These are phyloP conservation scores for Sarocladiaceae sp. DNA, from an alignment of 2,329 filamentous ascomycete species.

Conservation along the genomic window DNA sequence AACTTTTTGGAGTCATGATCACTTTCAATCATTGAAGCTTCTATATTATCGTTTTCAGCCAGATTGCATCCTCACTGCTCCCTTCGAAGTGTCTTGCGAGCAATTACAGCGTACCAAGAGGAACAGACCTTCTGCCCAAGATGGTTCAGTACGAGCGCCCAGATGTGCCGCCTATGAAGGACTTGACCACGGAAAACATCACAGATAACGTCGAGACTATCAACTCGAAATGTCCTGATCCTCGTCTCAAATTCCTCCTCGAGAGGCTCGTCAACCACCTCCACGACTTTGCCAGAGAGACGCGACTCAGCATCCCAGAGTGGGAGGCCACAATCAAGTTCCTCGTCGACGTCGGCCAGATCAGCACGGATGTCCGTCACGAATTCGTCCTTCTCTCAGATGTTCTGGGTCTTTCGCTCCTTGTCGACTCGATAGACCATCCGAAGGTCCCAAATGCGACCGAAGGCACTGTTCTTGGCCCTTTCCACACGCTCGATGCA, in stretches of 20 bases:
- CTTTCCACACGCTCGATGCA: constrained; percentile 74
- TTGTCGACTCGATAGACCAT: constrained; percentile 72
- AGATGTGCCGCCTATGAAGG: constrained; percentile 18
- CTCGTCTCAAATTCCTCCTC: constrained; percentile 60
- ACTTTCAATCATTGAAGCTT: too few species aligned
- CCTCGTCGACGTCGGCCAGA: constrained; percentile 62
- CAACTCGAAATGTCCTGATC: constrained; percentile 59
- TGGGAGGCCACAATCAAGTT: constrained; percentile 68
- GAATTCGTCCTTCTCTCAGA: constrained; percentile 75
- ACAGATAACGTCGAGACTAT: constrained; percentile 64
- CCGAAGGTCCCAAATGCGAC: constrained; percentile 62
- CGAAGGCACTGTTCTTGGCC: constrained; percentile 71
- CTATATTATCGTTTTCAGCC: too few species aligned
- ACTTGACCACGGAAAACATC: constrained; percentile 68
- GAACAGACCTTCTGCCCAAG: not conserved
- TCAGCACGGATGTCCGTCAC: constrained; percentile 60
- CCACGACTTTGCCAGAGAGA: constrained; percentile 72
- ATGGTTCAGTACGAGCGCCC: constrained; percentile 3
- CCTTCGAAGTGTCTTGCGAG: too few species aligned
- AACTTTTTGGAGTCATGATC: too few species aligned
- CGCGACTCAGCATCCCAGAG: constrained; percentile 62
- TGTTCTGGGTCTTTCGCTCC: constrained; percentile 64
- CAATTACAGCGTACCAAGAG: not conserved
- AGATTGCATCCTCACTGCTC: too few species aligned
- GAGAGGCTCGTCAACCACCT: constrained; percentile 65